Conservation (phyloP, 306 rosid genomes). For the Cicer arietinum region DNA sequence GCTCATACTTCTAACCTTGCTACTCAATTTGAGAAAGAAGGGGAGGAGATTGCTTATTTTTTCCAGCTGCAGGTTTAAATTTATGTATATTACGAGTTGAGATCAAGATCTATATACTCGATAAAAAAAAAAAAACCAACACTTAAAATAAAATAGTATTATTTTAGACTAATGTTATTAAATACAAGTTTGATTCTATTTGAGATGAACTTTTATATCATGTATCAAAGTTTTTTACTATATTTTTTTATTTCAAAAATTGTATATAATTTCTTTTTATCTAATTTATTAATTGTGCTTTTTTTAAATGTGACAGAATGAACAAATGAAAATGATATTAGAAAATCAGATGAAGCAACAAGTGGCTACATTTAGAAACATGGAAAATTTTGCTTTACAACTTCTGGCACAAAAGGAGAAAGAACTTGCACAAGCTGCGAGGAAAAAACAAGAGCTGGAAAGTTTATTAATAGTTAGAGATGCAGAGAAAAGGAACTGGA, state of each 20-base stretch:
- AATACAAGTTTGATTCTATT: not conserved
- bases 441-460: conserved; percentile 61
- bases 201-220: not conserved
- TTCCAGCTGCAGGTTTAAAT: conserved; percentile 64
- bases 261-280: not conserved
- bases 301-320: conserved; percentile 53
- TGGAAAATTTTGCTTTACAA: conserved; percentile 44
- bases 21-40: conserved; percentile 53
- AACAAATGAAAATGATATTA: conserved; percentile 54
- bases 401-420: conserved; percentile 61
- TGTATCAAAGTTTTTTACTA: not conserved
- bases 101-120: too few species aligned
- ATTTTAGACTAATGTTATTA: not conserved
- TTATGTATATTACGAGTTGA: not conserved
- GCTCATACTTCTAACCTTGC: conserved; percentile 39
- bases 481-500: conserved; percentile 67
- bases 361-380: conserved; percentile 43
- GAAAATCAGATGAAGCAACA: conserved; percentile 65
- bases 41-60: conserved; percentile 59
- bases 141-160: not conserved
- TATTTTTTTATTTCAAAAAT: not conserved
- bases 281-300: not conserved
- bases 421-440: conserved; percentile 55
- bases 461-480: conserved; percentile 58
- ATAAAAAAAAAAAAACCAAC: too few species aligned